phyloP scores from a whole-genome alignment of 306 rosid genomes.

The Trichosanthes cucumerina region DNA sequence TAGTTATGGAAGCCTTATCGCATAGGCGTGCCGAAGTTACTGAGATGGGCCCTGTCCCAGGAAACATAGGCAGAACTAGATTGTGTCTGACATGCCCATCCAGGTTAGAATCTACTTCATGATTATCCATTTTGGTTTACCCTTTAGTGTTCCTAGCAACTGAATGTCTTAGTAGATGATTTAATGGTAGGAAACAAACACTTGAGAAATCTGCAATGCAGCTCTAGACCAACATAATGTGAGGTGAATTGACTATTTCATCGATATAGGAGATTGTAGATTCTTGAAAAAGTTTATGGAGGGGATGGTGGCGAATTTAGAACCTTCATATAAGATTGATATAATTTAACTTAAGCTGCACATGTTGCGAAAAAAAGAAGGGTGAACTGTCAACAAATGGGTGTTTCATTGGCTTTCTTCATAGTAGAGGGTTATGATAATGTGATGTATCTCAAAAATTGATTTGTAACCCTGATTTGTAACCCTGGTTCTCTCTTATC shows the following conservation, averaged over 20 bases:
- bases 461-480: background rate
- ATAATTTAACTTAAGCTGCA: background rate
- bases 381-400: background rate
- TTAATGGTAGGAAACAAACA: background rate
- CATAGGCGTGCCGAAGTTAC: constrained; percentile 83
- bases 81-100: constrained; percentile 87
- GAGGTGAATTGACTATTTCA: background rate
- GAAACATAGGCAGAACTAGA: constrained; percentile 72
- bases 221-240: background rate
- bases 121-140: background rate
- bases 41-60: constrained; percentile 97
- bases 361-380: background rate
- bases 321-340: background rate
- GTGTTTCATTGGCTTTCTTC: background rate
- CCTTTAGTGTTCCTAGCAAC: background rate
- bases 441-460: background rate
- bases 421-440: background rate
- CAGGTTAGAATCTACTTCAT: constrained; percentile 34
- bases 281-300: background rate
- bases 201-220: background rate
- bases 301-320: background rate
- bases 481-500: background rate
- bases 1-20: constrained; percentile 94
- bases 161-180: background rate
- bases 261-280: background rate